phyloP scores from a whole-genome alignment of 1,284 basidiomycete genomes.

The Puccinia brachypodii region DNA sequence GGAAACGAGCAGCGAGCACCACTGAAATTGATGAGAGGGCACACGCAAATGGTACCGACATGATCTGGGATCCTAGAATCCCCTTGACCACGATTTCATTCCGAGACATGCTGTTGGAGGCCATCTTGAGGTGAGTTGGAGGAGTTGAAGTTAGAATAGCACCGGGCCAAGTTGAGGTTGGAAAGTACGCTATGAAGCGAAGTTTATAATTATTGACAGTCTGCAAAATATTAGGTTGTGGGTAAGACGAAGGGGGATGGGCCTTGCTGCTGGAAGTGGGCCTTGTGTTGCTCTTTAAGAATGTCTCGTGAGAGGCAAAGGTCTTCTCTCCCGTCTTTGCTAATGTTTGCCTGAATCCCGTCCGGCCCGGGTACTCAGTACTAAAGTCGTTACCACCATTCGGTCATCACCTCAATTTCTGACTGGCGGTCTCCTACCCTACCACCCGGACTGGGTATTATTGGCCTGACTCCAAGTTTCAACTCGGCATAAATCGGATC shows the following conservation, averaged over 20 bases:
- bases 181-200: background rate
- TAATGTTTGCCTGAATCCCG: background rate
- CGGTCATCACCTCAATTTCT: background rate
- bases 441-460: background rate
- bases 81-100: conserved; percentile 17
- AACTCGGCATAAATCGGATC: background rate
- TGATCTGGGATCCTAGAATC: conserved; percentile 33
- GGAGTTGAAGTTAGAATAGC: background rate
- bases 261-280: background rate
- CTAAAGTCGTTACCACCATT: background rate
- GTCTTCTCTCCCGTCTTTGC: background rate
- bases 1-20: conserved; percentile 22
- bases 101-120: background rate
- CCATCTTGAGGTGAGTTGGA: background rate
- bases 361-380: background rate
- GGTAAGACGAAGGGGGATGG: background rate
- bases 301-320: background rate
- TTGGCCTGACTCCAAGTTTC: background rate
- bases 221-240: background rate
- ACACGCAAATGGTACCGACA: conserved; percentile 42
- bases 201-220: background rate
- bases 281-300: background rate
- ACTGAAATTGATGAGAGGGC: conserved; percentile 4
- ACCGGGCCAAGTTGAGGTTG: conserved; percentile 1
- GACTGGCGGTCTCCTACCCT: background rate